Conservation (phyloP, 805 yeast genomes). For the Candida incommunis region DNA sequence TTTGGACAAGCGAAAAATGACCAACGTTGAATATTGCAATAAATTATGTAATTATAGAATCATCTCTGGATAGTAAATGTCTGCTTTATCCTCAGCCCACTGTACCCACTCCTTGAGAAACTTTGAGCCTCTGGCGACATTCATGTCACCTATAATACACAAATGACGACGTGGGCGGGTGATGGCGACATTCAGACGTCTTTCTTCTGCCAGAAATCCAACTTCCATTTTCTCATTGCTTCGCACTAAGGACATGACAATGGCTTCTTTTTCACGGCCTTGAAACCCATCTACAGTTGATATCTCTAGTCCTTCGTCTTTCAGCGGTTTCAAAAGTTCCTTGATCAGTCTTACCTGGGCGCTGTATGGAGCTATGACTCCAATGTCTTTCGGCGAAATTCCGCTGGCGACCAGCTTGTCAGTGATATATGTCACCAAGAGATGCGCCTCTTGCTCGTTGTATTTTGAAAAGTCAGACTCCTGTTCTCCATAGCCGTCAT, state of each 20-base stretch:
- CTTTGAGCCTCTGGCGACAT: slow-evolving; percentile 31
- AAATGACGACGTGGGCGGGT: slow-evolving; percentile 80
- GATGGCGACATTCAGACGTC: slow-evolving; percentile 85
- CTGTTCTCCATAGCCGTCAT: slow-evolving; percentile 65
- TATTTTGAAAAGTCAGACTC: slow-evolving; percentile 26
- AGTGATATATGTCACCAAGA: slow-evolving; percentile 45
- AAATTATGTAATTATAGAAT: neutral
- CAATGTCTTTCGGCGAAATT: slow-evolving; percentile 45
- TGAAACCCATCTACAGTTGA: slow-evolving; percentile 94
- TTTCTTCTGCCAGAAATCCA: slow-evolving; percentile 67
- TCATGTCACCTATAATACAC: slow-evolving; percentile 78
- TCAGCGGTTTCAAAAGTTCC: slow-evolving; percentile 23
- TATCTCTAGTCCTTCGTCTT: slow-evolving; percentile 39
- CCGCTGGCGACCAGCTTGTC: slow-evolving; percentile 35
- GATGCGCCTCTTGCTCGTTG: slow-evolving; percentile 61
- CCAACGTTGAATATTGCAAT: too few species aligned
- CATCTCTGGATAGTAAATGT: slow-evolving; percentile 50
- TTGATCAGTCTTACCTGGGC: slow-evolving; percentile 67
- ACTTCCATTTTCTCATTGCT: slow-evolving; percentile 57
- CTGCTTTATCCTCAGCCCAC: slow-evolving; percentile 55
- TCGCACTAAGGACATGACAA: slow-evolving; percentile 67
- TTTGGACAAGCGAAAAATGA: slow-evolving; percentile 35
- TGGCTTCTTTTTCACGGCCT: slow-evolving; percentile 87
- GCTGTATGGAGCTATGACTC: slow-evolving; percentile 79
- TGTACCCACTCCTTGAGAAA: slow-evolving; percentile 53